Conservation (phyloP, 257 asterid species). For the Plantago elongata region DNA sequence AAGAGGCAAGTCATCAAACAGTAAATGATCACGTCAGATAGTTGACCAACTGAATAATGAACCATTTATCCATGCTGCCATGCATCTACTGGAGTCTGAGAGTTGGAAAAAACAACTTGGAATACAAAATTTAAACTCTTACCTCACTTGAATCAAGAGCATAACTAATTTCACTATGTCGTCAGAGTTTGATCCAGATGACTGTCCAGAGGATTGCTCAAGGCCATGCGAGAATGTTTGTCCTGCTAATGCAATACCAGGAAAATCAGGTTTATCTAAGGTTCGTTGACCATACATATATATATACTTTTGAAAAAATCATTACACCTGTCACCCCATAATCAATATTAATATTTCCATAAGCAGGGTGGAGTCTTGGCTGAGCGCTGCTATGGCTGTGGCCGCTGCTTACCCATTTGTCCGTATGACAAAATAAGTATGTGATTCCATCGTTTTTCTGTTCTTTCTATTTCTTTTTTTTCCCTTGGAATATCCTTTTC, state of each 20-base stretch:
- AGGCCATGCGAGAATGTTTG: conserved; percentile 86
- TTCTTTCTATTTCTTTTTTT: background rate
- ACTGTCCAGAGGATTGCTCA: conserved; percentile 74
- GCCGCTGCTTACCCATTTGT: conserved; percentile 91
- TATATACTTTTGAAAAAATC: conserved; percentile 9
- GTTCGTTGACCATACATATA: conserved; percentile 22
- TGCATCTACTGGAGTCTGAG: no score
- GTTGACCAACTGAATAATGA: background rate
- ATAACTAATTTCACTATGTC: conserved; percentile 11
- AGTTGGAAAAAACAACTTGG: no score
- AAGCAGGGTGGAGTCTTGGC: conserved; percentile 69
- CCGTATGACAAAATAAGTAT: conserved; percentile 84
- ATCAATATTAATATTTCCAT: background rate
- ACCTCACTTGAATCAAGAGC: background rate
- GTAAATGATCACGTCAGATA: background rate
- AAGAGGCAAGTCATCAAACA: background rate
- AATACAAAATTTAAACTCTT: no score
- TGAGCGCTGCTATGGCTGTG: conserved; percentile 96
- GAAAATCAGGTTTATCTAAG: conserved; percentile 32
- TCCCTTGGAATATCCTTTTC: conserved; percentile 13
- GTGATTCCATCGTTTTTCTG: conserved; percentile 13
- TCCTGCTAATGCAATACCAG: conserved; percentile 84
- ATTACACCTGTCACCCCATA: background rate
- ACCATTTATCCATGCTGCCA: no score
- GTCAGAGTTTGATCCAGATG: conserved; percentile 74